Evolutionary conservation across 78 protist species (phyloP), one percentile per base, ranked within the genome.

Genomic region (Pigoraptor vietnamica): DNA sequence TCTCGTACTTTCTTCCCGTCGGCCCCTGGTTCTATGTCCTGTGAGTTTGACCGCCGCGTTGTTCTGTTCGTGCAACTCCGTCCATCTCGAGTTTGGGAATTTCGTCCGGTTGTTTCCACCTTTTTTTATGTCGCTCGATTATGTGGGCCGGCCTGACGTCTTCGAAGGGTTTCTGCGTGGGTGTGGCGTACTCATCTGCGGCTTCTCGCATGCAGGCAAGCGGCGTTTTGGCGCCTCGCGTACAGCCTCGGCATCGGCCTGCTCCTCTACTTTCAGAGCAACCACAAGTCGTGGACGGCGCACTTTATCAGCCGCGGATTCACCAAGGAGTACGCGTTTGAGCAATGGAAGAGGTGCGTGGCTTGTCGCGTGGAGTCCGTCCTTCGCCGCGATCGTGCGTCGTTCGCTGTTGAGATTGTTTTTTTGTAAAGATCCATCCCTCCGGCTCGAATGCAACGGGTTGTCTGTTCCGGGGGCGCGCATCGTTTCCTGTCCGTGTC

Each of bases 311-410:
- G 9, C 39, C 55, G 89, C n/a, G 92, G 92, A 33, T 39, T 82
- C 33, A 93, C 91, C 39, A 89, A 83, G 67, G 88, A 39, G 19
- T 19, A 2, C 56, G 95, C 96, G 36, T 95, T 95, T 48, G 95
- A 93, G 40, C 84, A 95, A 21, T 95, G 96, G 96, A 95, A 95
- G 86, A 91, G 86, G 96, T 94, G 91, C 39, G 81, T 84, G 40
- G 48, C 89, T 6, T 36, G 6, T 39, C 24, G 84, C 9, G 29
- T 25, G 56, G 81, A 36, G 79, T 24, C 6, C 10, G 33, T 33
- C 24, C 25, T 40, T 40, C 14, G 56, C 25, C 2, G 56, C 25
- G n/a, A n/a, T n/a, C n/a, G n/a, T n/a, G n/a, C n/a, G n/a, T n/a
- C n/a, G n/a, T n/a, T n/a, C n/a, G n/a, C n/a, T n/a, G n/a, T n/a